Evolutionary conservation across 139 green algal species (phyloP), one percentile per base, ranked within the genome.

Genomic region (Tetradesmus lagerheimii): DNA sequence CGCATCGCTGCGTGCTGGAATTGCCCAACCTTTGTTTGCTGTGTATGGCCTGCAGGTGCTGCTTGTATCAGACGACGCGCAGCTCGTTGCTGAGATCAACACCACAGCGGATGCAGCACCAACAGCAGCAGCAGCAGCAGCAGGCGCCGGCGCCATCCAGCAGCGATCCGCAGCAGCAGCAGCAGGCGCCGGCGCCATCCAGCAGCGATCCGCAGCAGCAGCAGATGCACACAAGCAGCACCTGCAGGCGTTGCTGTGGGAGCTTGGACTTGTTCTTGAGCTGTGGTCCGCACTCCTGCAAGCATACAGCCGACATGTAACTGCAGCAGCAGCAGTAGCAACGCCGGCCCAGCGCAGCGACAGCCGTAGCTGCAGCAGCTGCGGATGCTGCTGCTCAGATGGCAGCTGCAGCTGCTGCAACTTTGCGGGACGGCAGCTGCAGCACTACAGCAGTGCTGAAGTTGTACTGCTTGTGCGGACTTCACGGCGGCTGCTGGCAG

Each of bases 231-330:
- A n/a, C 23, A n/a, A 79, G 71, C 71, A 79, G 71, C 71, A 79
- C n/a, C 31, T 79, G 71, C 31, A 27, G n/a, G 31, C n/a, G 5
- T 18, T 71, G 57, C 57, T 71, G 57, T 71, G 57, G 57, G 71
- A 79, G 71, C 71, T 79, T 37, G 71, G 11, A n/a, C 71, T 79
- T 2, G 71, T 79, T n/a, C 71, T 79, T 4, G 71, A 79, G 71
- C 71, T 79, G 4, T 41, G 14, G 31, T 1, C 11, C 1, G 71
- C 71, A 2, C 71, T 79, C 3, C 71, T 79, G 71, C 71, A 79
- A 25, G 71, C 31, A 37, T 41, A 79, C n/a, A 29, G 29, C 23
- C 57, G 71, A 6, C 71, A 37, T 1, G 29, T 16, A 9, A 37
- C 29, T 18, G 71, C 71, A 79, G 31, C 71, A 79, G 71, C n/a